phyloP scores from a whole-genome alignment of 371 early-diverging fungal genomes.

The Mortierella sp. region DNA sequence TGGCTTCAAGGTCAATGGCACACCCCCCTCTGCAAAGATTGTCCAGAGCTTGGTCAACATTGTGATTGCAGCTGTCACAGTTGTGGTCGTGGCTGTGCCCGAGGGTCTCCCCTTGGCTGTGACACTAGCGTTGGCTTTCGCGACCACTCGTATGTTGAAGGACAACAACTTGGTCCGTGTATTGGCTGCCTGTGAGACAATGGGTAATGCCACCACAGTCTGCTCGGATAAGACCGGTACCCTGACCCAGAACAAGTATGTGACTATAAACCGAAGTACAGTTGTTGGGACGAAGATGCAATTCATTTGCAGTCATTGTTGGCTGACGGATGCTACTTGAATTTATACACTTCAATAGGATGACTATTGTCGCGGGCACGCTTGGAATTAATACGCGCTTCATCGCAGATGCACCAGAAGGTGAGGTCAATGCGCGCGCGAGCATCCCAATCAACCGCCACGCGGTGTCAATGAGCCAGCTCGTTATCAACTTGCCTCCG shows the following conservation, averaged over 20 bases:
- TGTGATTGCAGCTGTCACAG: slow-evolving; percentile 74
- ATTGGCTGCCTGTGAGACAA: slow-evolving; percentile 93
- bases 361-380: slow-evolving; percentile 85
- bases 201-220: slow-evolving; percentile 93
- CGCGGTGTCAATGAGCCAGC: slow-evolving; percentile 58
- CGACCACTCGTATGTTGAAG: slow-evolving; percentile 85
- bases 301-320: no score
- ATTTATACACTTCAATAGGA: slow-evolving; percentile 59
- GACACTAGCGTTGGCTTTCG: slow-evolving; percentile 80
- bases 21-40: slow-evolving; percentile 53
- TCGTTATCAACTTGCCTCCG: slow-evolving; percentile 58
- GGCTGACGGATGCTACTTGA: no score
- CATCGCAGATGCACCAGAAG: slow-evolving; percentile 40
- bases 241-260: slow-evolving; percentile 79
- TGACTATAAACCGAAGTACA: not conserved
- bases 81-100: slow-evolving; percentile 84
- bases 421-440: slow-evolving; percentile 41
- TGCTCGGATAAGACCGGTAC: slow-evolving; percentile 96
- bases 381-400: slow-evolving; percentile 59
- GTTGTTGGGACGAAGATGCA: no score
- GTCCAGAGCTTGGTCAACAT: slow-evolving; percentile 68
- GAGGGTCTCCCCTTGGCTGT: slow-evolving; percentile 87
- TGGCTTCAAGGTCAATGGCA: slow-evolving; percentile 52
- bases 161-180: slow-evolving; percentile 93
- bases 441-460: slow-evolving; percentile 47